Evolutionary conservation across 2,329 filamentous ascomycete species (phyloP).

Genomic region (Daldinia sp.): DNA sequence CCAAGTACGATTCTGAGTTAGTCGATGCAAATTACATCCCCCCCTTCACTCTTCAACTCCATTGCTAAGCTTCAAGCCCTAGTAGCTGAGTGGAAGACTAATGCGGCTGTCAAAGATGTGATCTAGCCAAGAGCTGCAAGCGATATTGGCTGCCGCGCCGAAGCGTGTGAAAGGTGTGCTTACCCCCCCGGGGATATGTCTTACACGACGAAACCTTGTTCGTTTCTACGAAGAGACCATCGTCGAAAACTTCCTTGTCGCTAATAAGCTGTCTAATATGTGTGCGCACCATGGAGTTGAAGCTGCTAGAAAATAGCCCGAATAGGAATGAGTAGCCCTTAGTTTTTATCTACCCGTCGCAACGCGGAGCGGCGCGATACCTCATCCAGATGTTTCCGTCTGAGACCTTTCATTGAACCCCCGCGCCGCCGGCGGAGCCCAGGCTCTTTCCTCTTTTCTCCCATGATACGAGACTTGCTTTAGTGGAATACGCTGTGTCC

Average conservation of each 20-base stretch:
- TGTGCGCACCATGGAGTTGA: conserved; percentile 21
- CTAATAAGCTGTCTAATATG: conserved; percentile 6
- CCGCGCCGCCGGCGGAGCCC: conserved; percentile 35
- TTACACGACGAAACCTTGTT: conserved; percentile 32
- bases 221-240: conserved; percentile 21
- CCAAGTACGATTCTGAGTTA: conserved; percentile 19
- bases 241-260: conserved; percentile 23
- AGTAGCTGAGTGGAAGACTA: conserved; percentile 24
- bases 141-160: conserved; percentile 38
- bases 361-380: conserved; percentile 22
- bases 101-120: conserved; percentile 45
- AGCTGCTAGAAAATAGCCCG: conserved; percentile 27
- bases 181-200: conserved; percentile 28
- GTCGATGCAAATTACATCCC: conserved; percentile 15
- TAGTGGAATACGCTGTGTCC: conserved; percentile 26
- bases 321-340: conserved; percentile 43
- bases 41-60: background rate
- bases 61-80: conserved; percentile 4
- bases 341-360: conserved; percentile 22
- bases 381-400: conserved; percentile 20
- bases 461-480: conserved; percentile 37
- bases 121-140: conserved; percentile 43
- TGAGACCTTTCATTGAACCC: conserved; percentile 26
- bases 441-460: conserved; percentile 6
- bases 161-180: conserved; percentile 21